Evolutionary conservation across 2,329 filamentous ascomycete genomes (phyloP).

Genomic region (Ascochyta pisi): DNA sequence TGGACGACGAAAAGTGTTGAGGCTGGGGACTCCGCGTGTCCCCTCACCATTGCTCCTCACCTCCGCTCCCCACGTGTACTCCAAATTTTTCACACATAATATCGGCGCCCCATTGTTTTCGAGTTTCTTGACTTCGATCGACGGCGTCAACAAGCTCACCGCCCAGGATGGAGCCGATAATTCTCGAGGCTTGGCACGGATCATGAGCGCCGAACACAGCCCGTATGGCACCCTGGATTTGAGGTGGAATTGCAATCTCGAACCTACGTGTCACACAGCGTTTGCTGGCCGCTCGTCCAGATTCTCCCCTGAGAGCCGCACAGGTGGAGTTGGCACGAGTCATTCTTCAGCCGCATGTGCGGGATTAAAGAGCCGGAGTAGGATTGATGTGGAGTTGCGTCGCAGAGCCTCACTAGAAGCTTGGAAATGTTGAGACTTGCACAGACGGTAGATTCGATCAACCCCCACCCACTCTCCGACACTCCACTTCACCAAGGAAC

Average conservation of each 20-base stretch:
- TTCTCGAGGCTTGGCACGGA: slow-evolving; percentile 13
- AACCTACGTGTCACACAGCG: background rate
- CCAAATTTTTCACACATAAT: slow-evolving; percentile 2
- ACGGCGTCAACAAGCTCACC: slow-evolving; percentile 6
- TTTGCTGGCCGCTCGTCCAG: slow-evolving; percentile 1
- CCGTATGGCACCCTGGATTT: slow-evolving; percentile 1
- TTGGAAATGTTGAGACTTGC: slow-evolving; percentile 19
- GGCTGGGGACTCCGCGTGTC: slow-evolving; percentile 16
- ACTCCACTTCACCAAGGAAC: background rate
- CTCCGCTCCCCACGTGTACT: slow-evolving; percentile 18
- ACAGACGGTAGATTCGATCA: slow-evolving; percentile 12
- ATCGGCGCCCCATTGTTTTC: slow-evolving; percentile 12
- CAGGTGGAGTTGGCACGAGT: slow-evolving; percentile 11
- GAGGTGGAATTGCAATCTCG: background rate
- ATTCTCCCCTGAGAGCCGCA: slow-evolving; percentile 6
- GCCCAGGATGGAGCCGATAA: slow-evolving; percentile 6
- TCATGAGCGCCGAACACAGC: slow-evolving; percentile 2
- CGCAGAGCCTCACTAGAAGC: slow-evolving; percentile 21
- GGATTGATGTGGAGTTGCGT: slow-evolving; percentile 19
- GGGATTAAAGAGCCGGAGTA: slow-evolving; percentile 18
- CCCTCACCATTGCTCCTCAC: slow-evolving; percentile 7
- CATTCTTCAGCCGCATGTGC: slow-evolving; percentile 19
- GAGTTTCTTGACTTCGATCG: slow-evolving; percentile 13
- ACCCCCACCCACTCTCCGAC: slow-evolving; percentile 5
- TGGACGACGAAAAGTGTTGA: slow-evolving; percentile 14